Conservation (phyloP, 2,329 filamentous ascomycete species). For the Chaetomiaceae sp. region DNA sequence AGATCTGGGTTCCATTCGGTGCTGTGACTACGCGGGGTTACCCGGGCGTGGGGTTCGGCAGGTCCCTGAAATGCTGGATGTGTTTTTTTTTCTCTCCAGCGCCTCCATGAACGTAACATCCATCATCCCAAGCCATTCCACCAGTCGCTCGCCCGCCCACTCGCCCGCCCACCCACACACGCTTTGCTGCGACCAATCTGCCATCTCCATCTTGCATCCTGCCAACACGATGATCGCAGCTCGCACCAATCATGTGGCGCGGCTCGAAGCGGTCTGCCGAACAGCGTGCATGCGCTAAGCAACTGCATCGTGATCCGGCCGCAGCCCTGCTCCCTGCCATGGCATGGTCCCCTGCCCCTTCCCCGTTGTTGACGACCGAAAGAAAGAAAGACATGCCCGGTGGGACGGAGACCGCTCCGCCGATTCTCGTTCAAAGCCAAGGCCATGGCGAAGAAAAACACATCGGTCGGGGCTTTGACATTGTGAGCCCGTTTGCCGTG, state of each 20-base stretch:
- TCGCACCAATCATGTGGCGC: constrained; percentile 10
- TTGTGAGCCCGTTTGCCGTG: constrained; percentile 1
- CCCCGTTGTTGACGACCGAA: neutral
- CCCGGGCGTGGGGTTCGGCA: constrained; percentile 18
- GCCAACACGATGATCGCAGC: constrained; percentile 7
- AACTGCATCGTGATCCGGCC: neutral
- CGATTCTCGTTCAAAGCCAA: no score
- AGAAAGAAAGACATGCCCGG: constrained; percentile 1
- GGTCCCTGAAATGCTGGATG: neutral
- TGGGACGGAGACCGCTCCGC: constrained; percentile 1
- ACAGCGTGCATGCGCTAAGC: constrained; percentile 11
- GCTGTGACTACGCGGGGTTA: constrained; percentile 17
- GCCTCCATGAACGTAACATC: no score
- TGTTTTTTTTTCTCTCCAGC: neutral
- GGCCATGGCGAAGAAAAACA: no score
- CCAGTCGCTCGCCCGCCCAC: neutral
- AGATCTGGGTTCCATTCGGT: no score
- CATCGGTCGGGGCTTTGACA: neutral
- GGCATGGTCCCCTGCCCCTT: no score
- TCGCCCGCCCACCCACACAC: neutral
- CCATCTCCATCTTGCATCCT: constrained; percentile 7
- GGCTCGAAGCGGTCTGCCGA: constrained; percentile 12
- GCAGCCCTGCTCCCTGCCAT: constrained; percentile 1
- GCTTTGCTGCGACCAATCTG: neutral
- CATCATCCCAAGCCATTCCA: no score